These are phyloP conservation scores for Septoria petroselini DNA, from an alignment of 2,329 filamentous ascomycete genomes.

Conservation along the genomic window DNA sequence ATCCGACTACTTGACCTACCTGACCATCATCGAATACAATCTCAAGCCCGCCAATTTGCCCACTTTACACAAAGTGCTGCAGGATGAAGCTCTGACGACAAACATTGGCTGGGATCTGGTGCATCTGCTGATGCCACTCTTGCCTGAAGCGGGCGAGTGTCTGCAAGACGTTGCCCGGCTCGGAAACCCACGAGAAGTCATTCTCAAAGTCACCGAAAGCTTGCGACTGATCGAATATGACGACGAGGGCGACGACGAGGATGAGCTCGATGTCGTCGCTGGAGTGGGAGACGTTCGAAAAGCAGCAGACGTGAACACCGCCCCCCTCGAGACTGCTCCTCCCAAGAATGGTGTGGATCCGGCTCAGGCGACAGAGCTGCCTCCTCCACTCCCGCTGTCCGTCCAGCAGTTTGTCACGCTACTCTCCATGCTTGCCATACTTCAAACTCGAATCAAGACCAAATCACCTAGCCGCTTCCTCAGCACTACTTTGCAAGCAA, in stretches of 20 bases:
- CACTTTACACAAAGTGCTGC: constrained; percentile 64
- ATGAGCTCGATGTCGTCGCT: constrained; percentile 26
- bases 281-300: constrained; percentile 19
- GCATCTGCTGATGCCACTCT: constrained; percentile 66
- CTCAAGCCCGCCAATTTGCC: constrained; percentile 65
- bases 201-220: constrained; percentile 74
- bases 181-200: constrained; percentile 77
- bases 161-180: constrained; percentile 71
- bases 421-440: constrained; percentile 66
- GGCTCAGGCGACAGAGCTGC: constrained; percentile 35
- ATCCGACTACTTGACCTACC: constrained; percentile 70
- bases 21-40: constrained; percentile 73
- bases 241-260: constrained; percentile 58
- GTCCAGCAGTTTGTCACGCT: constrained; percentile 64
- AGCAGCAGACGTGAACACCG: constrained; percentile 30
- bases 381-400: constrained; percentile 40
- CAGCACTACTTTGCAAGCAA: constrained; percentile 69
- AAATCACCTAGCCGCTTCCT: constrained; percentile 76
- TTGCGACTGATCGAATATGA: constrained; percentile 59
- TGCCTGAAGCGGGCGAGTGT: constrained; percentile 64
- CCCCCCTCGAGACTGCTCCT: constrained; percentile 32
- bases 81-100: constrained; percentile 65
- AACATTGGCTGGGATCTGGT: constrained; percentile 85
- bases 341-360: constrained; percentile 17
- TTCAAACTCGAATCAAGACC: constrained; percentile 72